Percentiles rank a stretch among this genome's conserved stretches.
Evolutionary conservation across 2,329 filamentous ascomycete genomes (phyloP).

Genomic region (Elsinoe arachidis): DNA sequence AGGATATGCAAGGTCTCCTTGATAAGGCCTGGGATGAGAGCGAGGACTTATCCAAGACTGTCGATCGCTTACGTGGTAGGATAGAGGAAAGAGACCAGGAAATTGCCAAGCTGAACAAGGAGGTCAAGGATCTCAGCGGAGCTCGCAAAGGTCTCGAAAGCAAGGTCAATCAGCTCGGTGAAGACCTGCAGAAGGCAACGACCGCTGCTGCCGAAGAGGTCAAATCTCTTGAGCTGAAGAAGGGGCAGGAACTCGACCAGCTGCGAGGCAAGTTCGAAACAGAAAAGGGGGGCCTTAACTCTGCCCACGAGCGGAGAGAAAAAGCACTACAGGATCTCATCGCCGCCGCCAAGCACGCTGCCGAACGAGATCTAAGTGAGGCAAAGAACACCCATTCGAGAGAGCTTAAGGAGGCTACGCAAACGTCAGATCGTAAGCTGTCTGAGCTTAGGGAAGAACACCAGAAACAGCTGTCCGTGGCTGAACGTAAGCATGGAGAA

Average conservation of each 20-base stretch:
- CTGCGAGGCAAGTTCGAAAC: background rate
- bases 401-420: constrained; percentile 2
- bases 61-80: background rate
- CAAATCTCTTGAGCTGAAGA: background rate
- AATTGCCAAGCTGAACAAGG: background rate
- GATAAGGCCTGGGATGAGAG: constrained; percentile 11
- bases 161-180: background rate
- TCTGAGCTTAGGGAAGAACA: background rate
- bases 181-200: background rate
- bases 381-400: background rate
- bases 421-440: constrained; percentile 3
- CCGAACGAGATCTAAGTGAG: background rate
- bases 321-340: background rate
- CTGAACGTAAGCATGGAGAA: background rate
- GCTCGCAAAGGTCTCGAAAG: constrained; percentile 1
- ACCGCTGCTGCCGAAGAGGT: background rate
- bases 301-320: background rate
- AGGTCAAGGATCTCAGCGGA: constrained; percentile 8
- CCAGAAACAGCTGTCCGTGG: background rate
- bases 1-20: background rate
- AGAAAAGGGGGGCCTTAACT: background rate
- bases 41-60: constrained; percentile 6
- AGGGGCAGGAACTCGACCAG: background rate
- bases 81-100: background rate
- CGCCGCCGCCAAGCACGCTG: background rate